These are phyloP conservation scores for Lophium mytilinum DNA, from an alignment of 495 filamentous ascomycete genomes.

Conservation along the genomic window DNA sequence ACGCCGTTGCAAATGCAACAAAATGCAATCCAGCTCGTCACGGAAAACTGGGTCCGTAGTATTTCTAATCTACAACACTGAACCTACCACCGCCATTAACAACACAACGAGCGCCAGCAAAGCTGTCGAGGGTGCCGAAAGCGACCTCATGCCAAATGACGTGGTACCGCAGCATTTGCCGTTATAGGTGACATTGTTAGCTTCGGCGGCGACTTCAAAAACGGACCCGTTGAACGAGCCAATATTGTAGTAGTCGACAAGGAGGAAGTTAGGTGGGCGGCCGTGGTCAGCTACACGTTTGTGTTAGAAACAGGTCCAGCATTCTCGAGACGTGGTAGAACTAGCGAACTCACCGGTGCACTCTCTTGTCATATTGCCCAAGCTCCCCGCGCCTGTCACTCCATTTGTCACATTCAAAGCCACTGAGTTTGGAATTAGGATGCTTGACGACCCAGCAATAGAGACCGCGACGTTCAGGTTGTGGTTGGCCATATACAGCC, in stretches of 20 bases:
- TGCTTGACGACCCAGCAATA: conserved; percentile 42
- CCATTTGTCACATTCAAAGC: conserved; percentile 63
- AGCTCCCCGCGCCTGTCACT: conserved; percentile 54
- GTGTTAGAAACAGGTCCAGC: background rate
- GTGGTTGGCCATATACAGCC: conserved; percentile 88
- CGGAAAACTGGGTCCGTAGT: too few species aligned
- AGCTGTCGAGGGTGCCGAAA: too few species aligned
- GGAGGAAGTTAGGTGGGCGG: conserved; percentile 72
- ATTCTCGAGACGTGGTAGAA: background rate
- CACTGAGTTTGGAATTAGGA: conserved; percentile 71
- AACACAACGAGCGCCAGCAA: too few species aligned
- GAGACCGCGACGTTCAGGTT: conserved; percentile 73
- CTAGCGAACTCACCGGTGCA: conserved; percentile 51
- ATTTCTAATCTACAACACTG: too few species aligned
- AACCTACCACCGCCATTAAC: too few species aligned
- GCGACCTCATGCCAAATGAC: background rate
- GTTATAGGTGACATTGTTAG: conserved; percentile 80
- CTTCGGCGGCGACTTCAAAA: conserved; percentile 77
- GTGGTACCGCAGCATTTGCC: conserved; percentile 59
- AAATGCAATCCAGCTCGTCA: too few species aligned
- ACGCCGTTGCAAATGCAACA: too few species aligned
- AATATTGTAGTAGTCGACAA: conserved; percentile 82
- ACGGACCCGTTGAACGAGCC: conserved; percentile 70
- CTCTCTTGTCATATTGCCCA: conserved; percentile 58
- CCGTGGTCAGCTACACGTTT: conserved; percentile 47